Conservation (phyloP, 148 eudicot genomes). For the Silene conica region DNA sequence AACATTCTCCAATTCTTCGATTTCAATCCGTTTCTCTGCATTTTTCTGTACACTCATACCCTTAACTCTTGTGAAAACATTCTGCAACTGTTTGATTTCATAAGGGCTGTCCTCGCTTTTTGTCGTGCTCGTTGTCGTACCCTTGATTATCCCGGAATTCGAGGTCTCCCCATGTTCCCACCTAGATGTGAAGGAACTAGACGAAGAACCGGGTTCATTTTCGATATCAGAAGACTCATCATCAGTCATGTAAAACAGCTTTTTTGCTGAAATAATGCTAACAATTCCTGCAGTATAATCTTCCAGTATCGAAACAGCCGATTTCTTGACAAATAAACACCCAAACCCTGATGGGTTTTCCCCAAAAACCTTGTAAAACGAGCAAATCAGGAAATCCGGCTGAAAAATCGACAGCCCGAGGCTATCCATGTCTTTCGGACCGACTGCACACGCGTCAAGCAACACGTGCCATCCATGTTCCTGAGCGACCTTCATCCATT, state of each 20-base stretch:
- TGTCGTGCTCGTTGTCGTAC: background rate
- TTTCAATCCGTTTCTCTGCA: background rate
- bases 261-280: constrained; percentile 43
- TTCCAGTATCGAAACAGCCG: constrained; percentile 50
- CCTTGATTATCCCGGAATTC: constrained; percentile 10
- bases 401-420: constrained; percentile 74
- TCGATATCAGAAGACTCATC: constrained; percentile 46
- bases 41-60: too few species aligned
- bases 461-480: constrained; percentile 94
- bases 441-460: constrained; percentile 87
- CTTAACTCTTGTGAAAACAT: too few species aligned
- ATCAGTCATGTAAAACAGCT: constrained; percentile 32
- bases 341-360: constrained; percentile 93
- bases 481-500: constrained; percentile 91
- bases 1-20: background rate
- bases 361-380: constrained; percentile 92
- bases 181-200: constrained; percentile 26
- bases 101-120: background rate
- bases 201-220: constrained; percentile 18
- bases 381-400: constrained; percentile 82
- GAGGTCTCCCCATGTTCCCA: constrained; percentile 28
- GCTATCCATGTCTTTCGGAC: constrained; percentile 95
- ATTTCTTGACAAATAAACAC: constrained; percentile 83
- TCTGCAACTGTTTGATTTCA: background rate
- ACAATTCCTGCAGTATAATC: constrained; percentile 55